Evolutionary conservation across 169 alveolate genomes (phyloP), one percentile per base, ranked within the genome.

Genomic region (Cryptosporidium meleagridis): DNA sequence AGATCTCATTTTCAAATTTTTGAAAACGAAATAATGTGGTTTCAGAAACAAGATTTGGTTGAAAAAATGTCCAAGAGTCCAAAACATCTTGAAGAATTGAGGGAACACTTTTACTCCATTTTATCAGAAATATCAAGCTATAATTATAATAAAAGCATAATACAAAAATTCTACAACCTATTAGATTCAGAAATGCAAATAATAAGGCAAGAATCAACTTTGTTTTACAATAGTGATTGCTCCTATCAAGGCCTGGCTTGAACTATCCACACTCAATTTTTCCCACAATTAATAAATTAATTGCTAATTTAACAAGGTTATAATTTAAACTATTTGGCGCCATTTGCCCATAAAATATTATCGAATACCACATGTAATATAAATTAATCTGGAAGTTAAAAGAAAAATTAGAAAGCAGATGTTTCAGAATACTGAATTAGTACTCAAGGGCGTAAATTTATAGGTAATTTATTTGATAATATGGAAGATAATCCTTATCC

Each of bases 11-110:
- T 29, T 8, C 23, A 35, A 53, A 53, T 73, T 4, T 62, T 73
- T 73, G 86, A 73, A 58, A 73, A 73, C 33, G 86, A 73, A 41
- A 23, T 73, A 18, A 26, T 6, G 21, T 73, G 86, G 86, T 53
- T 73, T 31, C 44, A 65, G 9, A 65, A 65, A 35, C 72, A 65
- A 10, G 53, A 44, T 8, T 14, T 65, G 29, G 72, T 65, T 33
- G 72, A 65, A 35, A 65, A 65, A 37, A 37, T 65, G 51, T 65
- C 72, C 18, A 65, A 31, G 51, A 65, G 31, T 37, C 6, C 3
- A 8, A 65, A 65, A 14, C 21, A 65, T 8, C 44, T 65, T 5
- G 53, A 65, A 35, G 72, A 65, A 35, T n/a, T 65, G 26, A 65
- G 72, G 52, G 72, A 65, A 35, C 72, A 65, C 29, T 65, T 65